Conservation (phyloP, 2,329 filamentous ascomycete genomes). For the Xylaria sp. region DNA sequence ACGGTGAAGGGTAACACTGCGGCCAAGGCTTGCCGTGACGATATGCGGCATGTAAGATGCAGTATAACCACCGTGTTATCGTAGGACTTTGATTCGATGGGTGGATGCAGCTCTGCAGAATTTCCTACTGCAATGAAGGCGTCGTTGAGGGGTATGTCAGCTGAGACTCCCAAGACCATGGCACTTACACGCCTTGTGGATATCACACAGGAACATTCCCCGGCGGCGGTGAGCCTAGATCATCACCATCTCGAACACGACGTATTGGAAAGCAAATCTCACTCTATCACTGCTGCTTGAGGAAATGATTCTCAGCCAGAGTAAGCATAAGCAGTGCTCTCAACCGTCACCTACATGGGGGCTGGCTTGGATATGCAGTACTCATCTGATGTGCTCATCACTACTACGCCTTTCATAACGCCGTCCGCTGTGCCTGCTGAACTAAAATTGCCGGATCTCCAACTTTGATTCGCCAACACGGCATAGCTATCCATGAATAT, state of each 20-base stretch:
- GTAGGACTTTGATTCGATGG: background rate
- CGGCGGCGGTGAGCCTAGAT: background rate
- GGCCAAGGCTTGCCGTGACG: conserved; percentile 5
- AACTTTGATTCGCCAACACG: conserved; percentile 12
- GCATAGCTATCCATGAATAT: background rate
- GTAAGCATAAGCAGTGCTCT: background rate
- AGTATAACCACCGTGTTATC: conserved; percentile 8
- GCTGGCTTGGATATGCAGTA: conserved; percentile 11
- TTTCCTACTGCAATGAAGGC: conserved; percentile 7
- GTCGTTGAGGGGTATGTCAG: background rate
- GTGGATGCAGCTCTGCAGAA: background rate
- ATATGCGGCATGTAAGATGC: conserved; percentile 19
- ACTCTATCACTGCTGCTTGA: conserved; percentile 9
- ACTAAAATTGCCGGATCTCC: background rate
- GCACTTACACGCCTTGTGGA: conserved; percentile 1
- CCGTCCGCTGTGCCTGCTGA: conserved; percentile 1
- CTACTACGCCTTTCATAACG: background rate
- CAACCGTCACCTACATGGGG: conserved; percentile 2
- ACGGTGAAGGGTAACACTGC: conserved; percentile 15
- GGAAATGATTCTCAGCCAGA: background rate
- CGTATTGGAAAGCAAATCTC: background rate
- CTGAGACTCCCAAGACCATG: conserved; percentile 1
- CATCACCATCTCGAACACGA: background rate
- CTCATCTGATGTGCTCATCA: conserved; percentile 3
- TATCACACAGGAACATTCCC: background rate